phyloP scores from a whole-genome alignment of 371 early-diverging fungal genomes.

The Mortierella sp. region DNA sequence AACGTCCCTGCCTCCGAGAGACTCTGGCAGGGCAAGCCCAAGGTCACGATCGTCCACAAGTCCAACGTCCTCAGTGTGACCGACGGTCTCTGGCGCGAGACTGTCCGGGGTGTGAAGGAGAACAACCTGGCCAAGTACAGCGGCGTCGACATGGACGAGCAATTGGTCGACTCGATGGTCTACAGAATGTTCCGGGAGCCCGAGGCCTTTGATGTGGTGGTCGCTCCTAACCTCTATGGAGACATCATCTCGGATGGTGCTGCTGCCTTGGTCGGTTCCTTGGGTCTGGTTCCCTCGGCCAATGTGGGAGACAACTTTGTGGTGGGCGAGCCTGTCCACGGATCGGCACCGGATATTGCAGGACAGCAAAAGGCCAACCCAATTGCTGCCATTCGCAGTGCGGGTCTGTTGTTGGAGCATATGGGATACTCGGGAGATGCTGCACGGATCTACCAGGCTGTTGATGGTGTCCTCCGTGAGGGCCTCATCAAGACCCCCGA shows the following conservation, averaged over 20 bases:
- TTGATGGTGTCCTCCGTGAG: conserved; percentile 80
- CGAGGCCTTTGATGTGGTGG: conserved; percentile 93
- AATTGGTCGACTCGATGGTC: conserved; percentile 97
- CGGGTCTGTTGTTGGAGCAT: conserved; percentile 90
- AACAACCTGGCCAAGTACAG: conserved; percentile 67
- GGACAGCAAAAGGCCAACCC: conserved; percentile 97
- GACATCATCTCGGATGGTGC: conserved; percentile 97
- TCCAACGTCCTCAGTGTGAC: conserved; percentile 93
- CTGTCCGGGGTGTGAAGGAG: conserved; percentile 81
- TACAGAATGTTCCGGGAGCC: conserved; percentile 97
- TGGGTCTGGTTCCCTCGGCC: conserved; percentile 95
- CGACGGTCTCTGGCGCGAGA: conserved; percentile 96
- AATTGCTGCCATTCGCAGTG: conserved; percentile 92
- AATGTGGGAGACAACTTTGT: conserved; percentile 95
- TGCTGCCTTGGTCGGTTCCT: conserved; percentile 93
- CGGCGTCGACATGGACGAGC: conserved; percentile 88
- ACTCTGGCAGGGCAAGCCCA: conserved; percentile 78
- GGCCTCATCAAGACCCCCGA: conserved; percentile 86
- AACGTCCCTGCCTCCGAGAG: conserved; percentile 66
- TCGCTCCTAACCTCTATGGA: conserved; percentile 96
- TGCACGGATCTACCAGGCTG: conserved; percentile 84
- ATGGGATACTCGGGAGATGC: conserved; percentile 83
- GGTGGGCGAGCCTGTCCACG: conserved; percentile 96
- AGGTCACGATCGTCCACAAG: conserved; percentile 96
- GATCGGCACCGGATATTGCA: conserved; percentile 97